Conservation (phyloP, 1,139 yeast species). For the Pichia terricola region DNA sequence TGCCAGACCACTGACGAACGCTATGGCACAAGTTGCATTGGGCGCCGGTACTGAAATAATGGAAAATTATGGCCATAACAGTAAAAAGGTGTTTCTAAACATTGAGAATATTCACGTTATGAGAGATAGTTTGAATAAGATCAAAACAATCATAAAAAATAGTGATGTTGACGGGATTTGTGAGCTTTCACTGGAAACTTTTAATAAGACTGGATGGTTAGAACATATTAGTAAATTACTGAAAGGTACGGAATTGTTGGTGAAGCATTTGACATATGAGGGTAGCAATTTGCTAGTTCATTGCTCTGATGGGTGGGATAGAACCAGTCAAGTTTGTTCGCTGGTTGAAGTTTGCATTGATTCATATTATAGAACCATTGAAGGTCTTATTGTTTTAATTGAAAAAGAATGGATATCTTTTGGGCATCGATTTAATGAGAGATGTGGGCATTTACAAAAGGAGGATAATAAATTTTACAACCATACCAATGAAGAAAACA, state of each 20-base stretch:
- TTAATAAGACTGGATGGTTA: conserved; percentile 73
- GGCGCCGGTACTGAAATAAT: conserved; percentile 96
- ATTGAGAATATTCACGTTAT: conserved; percentile 94
- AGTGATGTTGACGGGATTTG: conserved; percentile 40
- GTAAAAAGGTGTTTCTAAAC: conserved; percentile 62
- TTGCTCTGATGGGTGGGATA: conserved; percentile 98
- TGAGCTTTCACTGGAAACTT: conserved; percentile 33
- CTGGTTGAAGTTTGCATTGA: conserved; percentile 81
- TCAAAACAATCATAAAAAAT: conserved; percentile 55
- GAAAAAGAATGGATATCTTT: conserved; percentile 96
- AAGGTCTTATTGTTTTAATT: conserved; percentile 75
- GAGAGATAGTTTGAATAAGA: conserved; percentile 68
- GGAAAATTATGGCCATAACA: conserved; percentile 59
- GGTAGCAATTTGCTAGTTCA: conserved; percentile 79
- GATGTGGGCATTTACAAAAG: conserved; percentile 62
- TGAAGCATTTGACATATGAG: conserved; percentile 71
- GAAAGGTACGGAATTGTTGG: conserved; percentile 68
- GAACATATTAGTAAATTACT: conserved; percentile 60
- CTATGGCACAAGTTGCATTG: conserved; percentile 91
- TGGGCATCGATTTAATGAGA: conserved; percentile 81
- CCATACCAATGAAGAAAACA: conserved; percentile 20
- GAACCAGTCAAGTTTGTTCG: conserved; percentile 85
- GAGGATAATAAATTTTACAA: conserved; percentile 29
- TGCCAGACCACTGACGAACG: conserved; percentile 86
- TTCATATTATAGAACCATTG: conserved; percentile 78